These are phyloP conservation scores for Royoungia palumana DNA, from an alignment of 768 basidiomycete species.

Conservation along the genomic window DNA sequence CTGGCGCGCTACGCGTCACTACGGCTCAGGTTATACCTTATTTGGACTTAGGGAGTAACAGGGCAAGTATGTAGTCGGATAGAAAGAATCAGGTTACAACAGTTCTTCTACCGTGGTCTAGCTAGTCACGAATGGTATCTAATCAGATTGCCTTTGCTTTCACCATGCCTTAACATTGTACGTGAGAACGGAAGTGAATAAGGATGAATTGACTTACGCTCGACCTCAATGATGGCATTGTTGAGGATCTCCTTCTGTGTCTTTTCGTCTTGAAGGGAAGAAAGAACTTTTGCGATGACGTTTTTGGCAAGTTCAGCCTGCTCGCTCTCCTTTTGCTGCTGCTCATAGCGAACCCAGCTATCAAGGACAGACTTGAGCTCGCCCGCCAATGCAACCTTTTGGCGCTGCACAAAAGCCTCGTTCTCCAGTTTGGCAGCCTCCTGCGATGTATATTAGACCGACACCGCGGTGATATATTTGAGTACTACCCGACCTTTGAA, in stretches of 20 bases:
- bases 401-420: constrained; percentile 85
- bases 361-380: constrained; percentile 95
- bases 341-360: constrained; percentile 98
- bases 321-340: constrained; percentile 94
- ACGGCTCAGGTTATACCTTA: constrained; percentile 19
- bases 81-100: constrained; percentile 6
- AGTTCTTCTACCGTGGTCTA: constrained; percentile 29
- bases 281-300: constrained; percentile 86
- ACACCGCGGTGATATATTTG: neutral
- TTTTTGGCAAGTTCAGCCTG: constrained; percentile 87
- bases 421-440: constrained; percentile 91
- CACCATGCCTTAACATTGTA: constrained; percentile 63
- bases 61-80: neutral
- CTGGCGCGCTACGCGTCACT: constrained; percentile 29
- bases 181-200: neutral
- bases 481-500: constrained; percentile 64
- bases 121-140: constrained; percentile 12
- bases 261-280: constrained; percentile 82
- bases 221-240: constrained; percentile 82
- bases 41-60: constrained; percentile 13
- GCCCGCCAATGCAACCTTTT: constrained; percentile 79
- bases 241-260: constrained; percentile 79
- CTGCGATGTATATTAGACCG: constrained; percentile 34
- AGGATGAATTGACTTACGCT: constrained; percentile 63
- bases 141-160: constrained; percentile 86